Evolutionary conservation across 2,329 filamentous ascomycete species (phyloP).

Genomic region (Sporothrix brunneoviolacea): DNA sequence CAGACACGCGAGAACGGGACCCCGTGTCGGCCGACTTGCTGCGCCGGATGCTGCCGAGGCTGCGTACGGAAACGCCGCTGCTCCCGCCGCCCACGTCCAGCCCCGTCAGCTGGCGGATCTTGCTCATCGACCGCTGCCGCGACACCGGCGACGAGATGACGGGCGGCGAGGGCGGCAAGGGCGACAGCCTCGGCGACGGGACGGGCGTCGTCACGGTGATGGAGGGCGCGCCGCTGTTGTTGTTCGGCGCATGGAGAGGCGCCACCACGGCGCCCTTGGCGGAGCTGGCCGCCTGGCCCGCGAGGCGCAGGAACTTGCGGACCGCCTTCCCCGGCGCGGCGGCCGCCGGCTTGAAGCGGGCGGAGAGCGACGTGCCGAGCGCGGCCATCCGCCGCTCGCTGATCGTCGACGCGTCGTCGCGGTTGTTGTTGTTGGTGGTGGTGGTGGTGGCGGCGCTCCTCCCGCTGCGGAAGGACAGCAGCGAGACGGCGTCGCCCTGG

Average conservation of each 20-base stretch:
- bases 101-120: slow-evolving; percentile 17
- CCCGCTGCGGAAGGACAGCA: not conserved
- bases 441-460: not conserved
- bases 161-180: not conserved
- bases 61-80: not conserved
- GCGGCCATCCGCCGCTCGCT: not conserved
- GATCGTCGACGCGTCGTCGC: slow-evolving; percentile 14
- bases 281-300: slow-evolving; percentile 10
- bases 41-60: not conserved
- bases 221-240: not conserved
- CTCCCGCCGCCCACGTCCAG: slow-evolving; percentile 4
- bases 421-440: not conserved
- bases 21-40: slow-evolving; percentile 4
- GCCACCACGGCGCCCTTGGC: not conserved
- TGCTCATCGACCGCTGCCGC: slow-evolving; percentile 13
- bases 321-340: slow-evolving; percentile 1
- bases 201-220: slow-evolving; percentile 1
- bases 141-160: not conserved
- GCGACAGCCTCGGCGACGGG: not conserved
- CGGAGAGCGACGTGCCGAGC: not conserved
- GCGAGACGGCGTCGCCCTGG: slow-evolving; percentile 2
- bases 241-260: not conserved
- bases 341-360: slow-evolving; percentile 8
- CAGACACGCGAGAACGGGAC: too few relatives aligned
- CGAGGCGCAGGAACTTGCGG: slow-evolving; percentile 9